Conservation (phyloP, 2,329 filamentous ascomycete species). For the Sporothrix protearum region DNA sequence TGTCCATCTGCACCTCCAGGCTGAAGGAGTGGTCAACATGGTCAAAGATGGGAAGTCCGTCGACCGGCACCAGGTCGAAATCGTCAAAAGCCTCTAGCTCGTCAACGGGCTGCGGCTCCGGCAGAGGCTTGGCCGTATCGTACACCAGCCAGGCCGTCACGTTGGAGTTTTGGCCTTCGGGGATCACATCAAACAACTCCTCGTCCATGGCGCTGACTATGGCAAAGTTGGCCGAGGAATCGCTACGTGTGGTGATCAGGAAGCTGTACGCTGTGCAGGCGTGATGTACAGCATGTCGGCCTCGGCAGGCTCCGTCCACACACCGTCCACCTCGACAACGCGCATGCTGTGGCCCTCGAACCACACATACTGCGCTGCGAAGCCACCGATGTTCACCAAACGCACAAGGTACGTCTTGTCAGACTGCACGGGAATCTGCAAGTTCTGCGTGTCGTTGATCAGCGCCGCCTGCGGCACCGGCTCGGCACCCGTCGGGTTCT, state of each 20-base stretch:
- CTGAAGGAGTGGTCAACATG: conserved; percentile 61
- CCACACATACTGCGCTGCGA: conserved; percentile 63
- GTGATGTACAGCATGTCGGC: conserved; percentile 63
- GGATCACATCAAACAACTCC: conserved; percentile 66
- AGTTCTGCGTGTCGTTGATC: conserved; percentile 66
- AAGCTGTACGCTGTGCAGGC: conserved; percentile 63
- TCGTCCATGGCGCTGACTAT: conserved; percentile 68
- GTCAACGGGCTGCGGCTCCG: conserved; percentile 53
- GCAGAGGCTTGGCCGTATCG: conserved; percentile 45
- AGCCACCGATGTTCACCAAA: conserved; percentile 69
- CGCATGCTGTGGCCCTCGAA: conserved; percentile 64
- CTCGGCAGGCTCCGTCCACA: conserved; percentile 60
- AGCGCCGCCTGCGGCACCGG: conserved; percentile 66
- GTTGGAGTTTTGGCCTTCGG: conserved; percentile 64
- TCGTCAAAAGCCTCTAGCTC: conserved; percentile 68
- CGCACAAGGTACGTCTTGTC: conserved; percentile 70
- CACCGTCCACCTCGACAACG: conserved; percentile 69
- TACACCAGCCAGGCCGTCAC: conserved; percentile 63
- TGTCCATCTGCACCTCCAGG: conserved; percentile 63
- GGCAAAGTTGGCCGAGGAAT: conserved; percentile 63
- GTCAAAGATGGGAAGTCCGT: conserved; percentile 57
- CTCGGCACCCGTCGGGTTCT: conserved; percentile 56
- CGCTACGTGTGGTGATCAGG: conserved; percentile 62
- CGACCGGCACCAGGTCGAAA: conserved; percentile 64
- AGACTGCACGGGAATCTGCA: conserved; percentile 57